Evolutionary conservation across 1,284 basidiomycete species (phyloP), one percentile per base, ranked within the genome.

Genomic region (Naganishia cerealis): DNA sequence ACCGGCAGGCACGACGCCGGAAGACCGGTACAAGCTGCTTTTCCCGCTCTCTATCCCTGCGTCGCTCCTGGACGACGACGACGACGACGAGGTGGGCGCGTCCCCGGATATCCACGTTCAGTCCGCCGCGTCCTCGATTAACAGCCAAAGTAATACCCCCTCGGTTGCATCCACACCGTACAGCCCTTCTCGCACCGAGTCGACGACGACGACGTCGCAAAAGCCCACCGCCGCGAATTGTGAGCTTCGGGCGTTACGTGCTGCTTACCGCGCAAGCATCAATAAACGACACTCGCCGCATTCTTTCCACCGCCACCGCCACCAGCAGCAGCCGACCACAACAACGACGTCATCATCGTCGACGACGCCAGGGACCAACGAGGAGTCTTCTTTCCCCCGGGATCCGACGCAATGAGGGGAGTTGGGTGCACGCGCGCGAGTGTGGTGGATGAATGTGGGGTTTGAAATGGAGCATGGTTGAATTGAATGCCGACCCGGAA

Each of bases 41-140:
- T 82, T 83, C 74, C 79, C 82, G 8, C 73, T 82, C 36, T 75
- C 80, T 2, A 74, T 82, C 2, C 78, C 78, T 4, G 42, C 79
- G 8, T 75, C 73, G 24, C 72, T 77, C 21, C 68, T 76, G 42
- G 70, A 61, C 36, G 66, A 26, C 0, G 53, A 42, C 16, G 70
- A 61, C 36, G 66, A 26, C 0, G 53, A 42, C 16, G n/a, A 46
- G 18, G 18, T 4, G 1, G 33, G 9, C 3, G 36, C 39, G 12
- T 40, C 36, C 8, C 26, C 61, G n/a, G 38, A 63, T 26, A 7
- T 54, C 6, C 18, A 39, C 9, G 21, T 54, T 10, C 21, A 26
- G 12, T n/a, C 16, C 24, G 50, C 18, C 21, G 38, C 24, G 15
- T 26, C 38, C 21, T 54, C 59, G 61, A 53, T 42, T 9, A 21